phyloP scores from a whole-genome alignment of 768 basidiomycete species.

The Lactarius tabidus region DNA sequence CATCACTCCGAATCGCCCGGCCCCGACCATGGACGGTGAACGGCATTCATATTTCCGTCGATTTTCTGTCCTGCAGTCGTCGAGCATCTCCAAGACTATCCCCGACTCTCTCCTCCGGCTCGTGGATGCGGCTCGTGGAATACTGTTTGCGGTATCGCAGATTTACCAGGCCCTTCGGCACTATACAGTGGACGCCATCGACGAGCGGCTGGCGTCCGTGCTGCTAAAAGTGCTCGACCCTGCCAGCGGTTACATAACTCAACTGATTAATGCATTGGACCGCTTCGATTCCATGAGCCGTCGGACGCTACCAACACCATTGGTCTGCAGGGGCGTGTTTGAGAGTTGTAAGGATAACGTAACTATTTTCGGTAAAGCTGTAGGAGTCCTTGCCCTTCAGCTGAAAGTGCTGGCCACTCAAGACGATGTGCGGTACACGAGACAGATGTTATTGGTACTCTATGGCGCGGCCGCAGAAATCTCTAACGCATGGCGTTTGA shows the following conservation, averaged over 20 bases:
- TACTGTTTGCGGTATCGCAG: conserved; percentile 89
- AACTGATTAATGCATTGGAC: conserved; percentile 84
- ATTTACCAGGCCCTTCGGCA: conserved; percentile 86
- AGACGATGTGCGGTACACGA: conserved; percentile 83
- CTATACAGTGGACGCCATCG: conserved; percentile 76
- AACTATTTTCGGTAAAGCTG: conserved; percentile 80
- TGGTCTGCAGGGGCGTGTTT: conserved; percentile 71
- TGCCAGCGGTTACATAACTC: conserved; percentile 73
- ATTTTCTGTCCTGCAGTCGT: conserved; percentile 70
- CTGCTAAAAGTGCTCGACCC: conserved; percentile 84
- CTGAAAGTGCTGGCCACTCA: conserved; percentile 67
- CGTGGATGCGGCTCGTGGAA: conserved; percentile 85
- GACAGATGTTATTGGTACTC: conserved; percentile 81
- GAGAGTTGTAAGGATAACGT: conserved; percentile 84
- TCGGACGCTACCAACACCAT: conserved; percentile 60
- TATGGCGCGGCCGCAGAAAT: conserved; percentile 91
- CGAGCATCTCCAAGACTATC: conserved; percentile 57
- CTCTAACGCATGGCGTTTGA: conserved; percentile 71
- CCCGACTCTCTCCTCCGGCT: conserved; percentile 65
- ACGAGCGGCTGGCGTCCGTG: conserved; percentile 76
- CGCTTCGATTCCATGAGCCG: conserved; percentile 83
- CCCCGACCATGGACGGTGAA: conserved; percentile 68
- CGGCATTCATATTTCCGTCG: conserved; percentile 92
- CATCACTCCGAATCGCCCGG: conserved; percentile 38
- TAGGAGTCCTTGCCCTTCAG: conserved; percentile 76